Conservation (phyloP, 768 basidiomycete genomes). For the Phylloporus rhodoxanthus region DNA sequence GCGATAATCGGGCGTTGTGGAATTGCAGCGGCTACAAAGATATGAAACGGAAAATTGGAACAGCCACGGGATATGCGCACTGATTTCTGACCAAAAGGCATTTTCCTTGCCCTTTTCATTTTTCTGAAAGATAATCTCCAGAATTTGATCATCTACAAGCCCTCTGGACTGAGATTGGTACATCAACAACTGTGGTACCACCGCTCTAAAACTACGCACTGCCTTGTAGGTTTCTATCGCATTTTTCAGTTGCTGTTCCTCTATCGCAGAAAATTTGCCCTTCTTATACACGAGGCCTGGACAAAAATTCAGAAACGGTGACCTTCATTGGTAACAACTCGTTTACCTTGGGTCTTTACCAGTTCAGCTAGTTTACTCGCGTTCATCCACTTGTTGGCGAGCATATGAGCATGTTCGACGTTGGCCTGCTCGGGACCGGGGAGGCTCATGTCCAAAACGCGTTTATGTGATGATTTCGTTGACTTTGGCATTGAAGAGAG, state of each 20-base stretch:
- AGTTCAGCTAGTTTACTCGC: constrained; percentile 63
- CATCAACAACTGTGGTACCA: neutral
- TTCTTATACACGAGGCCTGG: constrained; percentile 82
- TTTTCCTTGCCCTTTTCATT: constrained; percentile 54
- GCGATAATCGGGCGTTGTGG: constrained; percentile 76
- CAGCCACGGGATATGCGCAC: constrained; percentile 36
- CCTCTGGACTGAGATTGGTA: constrained; percentile 39
- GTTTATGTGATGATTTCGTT: constrained; percentile 32
- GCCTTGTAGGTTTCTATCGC: constrained; percentile 61
- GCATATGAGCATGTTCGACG: constrained; percentile 57
- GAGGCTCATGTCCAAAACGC: constrained; percentile 40
- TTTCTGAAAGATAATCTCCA: constrained; percentile 64
- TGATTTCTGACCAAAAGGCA: constrained; percentile 76
- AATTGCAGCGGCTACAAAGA: constrained; percentile 53
- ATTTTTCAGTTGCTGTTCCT: constrained; percentile 57
- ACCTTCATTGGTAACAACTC: neutral
- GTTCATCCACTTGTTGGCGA: constrained; percentile 77
- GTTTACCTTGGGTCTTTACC: constrained; percentile 59
- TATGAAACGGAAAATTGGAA: constrained; percentile 5
- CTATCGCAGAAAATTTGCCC: constrained; percentile 79
- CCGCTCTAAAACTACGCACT: constrained; percentile 35
- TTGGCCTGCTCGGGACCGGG: constrained; percentile 38
- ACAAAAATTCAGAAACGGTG: constrained; percentile 2
- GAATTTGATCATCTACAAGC: constrained; percentile 50
- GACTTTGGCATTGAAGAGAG: constrained; percentile 37